Evolutionary conservation across 495 filamentous ascomycete species (phyloP).

Genomic region (Eremomyces bilateralis): DNA sequence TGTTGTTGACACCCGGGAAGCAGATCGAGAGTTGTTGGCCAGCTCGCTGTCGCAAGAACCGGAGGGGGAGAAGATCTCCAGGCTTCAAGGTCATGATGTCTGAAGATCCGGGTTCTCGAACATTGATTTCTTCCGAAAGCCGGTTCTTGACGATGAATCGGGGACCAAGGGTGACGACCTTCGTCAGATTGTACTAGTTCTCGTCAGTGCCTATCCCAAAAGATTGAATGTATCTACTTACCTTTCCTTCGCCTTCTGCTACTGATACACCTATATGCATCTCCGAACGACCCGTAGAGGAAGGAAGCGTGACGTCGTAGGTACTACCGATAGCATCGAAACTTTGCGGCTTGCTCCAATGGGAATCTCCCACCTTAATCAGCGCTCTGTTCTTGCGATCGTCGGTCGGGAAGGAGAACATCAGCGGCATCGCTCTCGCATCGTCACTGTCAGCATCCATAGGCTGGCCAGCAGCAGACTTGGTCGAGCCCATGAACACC

Average conservation of each 20-base stretch:
- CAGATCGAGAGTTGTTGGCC: conserved; percentile 82
- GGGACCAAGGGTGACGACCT: conserved; percentile 81
- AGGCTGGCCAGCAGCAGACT: conserved; percentile 58
- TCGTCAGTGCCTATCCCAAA: conserved; percentile 1
- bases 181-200: conserved; percentile 63
- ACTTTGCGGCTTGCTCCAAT: conserved; percentile 92
- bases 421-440: conserved; percentile 64
- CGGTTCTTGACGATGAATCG: conserved; percentile 90
- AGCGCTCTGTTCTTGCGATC: conserved; percentile 77
- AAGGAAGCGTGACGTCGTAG: conserved; percentile 61
- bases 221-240: conserved; percentile 5
- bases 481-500: conserved; percentile 59
- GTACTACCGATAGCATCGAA: conserved; percentile 96
- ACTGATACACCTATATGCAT: conserved; percentile 80
- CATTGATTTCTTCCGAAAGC: conserved; percentile 63
- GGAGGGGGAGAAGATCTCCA: conserved; percentile 57
- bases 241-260: conserved; percentile 73
- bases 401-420: conserved; percentile 81
- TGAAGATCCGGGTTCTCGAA: conserved; percentile 76
- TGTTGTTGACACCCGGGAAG: conserved; percentile 87
- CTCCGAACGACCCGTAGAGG: conserved; percentile 45
- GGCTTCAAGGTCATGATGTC: conserved; percentile 53
- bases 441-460: conserved; percentile 28
- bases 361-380: conserved; percentile 66
- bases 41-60: conserved; percentile 57